A percentile compares a stretch with the other conserved stretches of the same genome.
phyloP scores from a whole-genome alignment of 2,329 filamentous ascomycete genomes.

The Coniochaeta prunicola region DNA sequence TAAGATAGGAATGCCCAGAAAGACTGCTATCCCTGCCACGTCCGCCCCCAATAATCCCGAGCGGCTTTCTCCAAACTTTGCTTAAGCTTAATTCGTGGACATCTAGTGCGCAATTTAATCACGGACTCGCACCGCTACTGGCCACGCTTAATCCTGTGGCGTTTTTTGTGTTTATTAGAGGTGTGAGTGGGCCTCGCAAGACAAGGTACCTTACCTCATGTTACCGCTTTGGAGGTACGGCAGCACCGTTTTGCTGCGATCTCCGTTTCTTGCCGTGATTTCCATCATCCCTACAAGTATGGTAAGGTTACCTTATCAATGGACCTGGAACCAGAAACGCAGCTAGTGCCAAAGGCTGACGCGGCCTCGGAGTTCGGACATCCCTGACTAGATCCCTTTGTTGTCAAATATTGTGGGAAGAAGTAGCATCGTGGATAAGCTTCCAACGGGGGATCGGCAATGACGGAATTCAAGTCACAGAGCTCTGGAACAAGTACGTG shows the following conservation, averaged over 20 bases:
- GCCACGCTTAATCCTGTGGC: neutral
- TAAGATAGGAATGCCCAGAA: neutral
- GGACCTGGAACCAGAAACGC: neutral
- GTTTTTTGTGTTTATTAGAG: neutral
- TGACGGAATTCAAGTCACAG: neutral
- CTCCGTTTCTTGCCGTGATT: no score
- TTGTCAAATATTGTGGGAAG: neutral
- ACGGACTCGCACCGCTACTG: conserved; percentile 8
- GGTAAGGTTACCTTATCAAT: no score
- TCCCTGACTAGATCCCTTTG: neutral
- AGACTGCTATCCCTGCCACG: neutral
- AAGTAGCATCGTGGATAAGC: neutral
- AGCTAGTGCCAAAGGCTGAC: neutral
- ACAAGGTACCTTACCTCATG: neutral
- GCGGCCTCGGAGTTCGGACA: neutral
- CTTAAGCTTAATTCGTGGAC: conserved; percentile 25
- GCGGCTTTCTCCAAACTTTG: conserved; percentile 8
- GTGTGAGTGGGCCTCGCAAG: neutral
- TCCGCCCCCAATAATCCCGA: conserved; percentile 3
- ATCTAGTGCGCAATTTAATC: conserved; percentile 14
- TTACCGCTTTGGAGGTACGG: no score
- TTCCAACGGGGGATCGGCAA: conserved; percentile 4
- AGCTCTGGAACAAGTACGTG: neutral
- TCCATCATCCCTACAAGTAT: no score
- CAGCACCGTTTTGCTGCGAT: neutral